Evolutionary conservation across 352 stramenopile genomes (phyloP).

Genomic region (Pythium phragmitis): DNA sequence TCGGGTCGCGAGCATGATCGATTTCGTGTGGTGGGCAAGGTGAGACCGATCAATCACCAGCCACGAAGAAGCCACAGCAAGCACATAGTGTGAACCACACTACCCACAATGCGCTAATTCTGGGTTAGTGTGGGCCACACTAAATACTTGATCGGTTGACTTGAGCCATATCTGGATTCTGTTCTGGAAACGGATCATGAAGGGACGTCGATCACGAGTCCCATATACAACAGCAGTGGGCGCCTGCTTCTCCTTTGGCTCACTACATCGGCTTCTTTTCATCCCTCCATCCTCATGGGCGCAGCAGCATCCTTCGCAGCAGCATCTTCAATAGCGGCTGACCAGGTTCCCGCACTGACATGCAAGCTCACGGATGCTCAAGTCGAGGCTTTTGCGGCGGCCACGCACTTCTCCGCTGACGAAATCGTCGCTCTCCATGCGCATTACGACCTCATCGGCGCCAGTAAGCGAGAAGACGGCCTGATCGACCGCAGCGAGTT

Average conservation of each 20-base stretch:
- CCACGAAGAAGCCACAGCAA: conserved; percentile 3
- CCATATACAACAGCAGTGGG: neutral
- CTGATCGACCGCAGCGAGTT: conserved; percentile 81
- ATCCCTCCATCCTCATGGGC: conserved; percentile 33
- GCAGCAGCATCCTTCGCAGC: conserved; percentile 49
- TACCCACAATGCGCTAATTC: neutral
- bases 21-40: conserved; percentile 18
- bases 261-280: neutral
- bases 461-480: conserved; percentile 57
- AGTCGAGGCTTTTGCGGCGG: conserved; percentile 37
- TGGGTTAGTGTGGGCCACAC: neutral
- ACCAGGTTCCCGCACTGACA: conserved; percentile 26
- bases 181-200: conserved; percentile 21
- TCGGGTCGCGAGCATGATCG: conserved; percentile 57
- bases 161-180: neutral
- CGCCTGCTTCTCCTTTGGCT: neutral
- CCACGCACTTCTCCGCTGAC: conserved; percentile 57
- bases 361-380: conserved; percentile 61
- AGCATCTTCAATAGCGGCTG: conserved; percentile 12
- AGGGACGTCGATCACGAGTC: conserved; percentile 5
- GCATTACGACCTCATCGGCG: conserved; percentile 72
- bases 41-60: conserved; percentile 21
- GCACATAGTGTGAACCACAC: conserved; percentile 26
- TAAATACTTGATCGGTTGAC: conserved; percentile 8
- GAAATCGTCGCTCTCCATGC: conserved; percentile 58